Evolutionary conservation across 148 eudicot genomes (phyloP).

Genomic region (Vaccinium macrocarpon): DNA sequence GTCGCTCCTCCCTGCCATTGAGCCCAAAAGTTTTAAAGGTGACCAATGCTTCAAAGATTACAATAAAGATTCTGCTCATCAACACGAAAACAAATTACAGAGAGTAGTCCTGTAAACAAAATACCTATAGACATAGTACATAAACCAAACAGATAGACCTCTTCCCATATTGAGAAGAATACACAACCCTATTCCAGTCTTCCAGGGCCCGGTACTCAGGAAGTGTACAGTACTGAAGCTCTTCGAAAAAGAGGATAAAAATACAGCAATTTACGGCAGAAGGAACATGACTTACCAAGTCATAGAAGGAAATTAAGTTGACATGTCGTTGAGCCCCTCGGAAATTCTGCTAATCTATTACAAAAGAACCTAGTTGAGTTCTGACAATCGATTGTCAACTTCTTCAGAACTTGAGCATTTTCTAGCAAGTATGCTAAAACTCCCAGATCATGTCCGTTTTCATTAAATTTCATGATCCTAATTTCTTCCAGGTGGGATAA

Average conservation of each 20-base stretch:
- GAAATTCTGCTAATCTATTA: background rate
- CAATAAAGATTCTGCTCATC: background rate
- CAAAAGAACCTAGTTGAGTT: background rate
- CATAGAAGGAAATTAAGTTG: background rate
- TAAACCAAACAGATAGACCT: background rate
- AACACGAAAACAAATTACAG: background rate
- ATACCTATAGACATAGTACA: background rate
- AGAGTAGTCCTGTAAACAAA: background rate
- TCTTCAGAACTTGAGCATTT: constrained; percentile 8
- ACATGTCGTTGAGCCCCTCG: constrained; percentile 8
- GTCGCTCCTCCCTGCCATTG: background rate
- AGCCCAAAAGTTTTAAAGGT: background rate
- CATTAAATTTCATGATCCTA: background rate
- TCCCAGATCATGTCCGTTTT: background rate
- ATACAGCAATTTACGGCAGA: background rate
- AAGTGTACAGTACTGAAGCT: background rate
- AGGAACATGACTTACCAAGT: background rate
- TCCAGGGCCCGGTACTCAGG: too few species aligned
- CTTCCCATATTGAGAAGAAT: too few species aligned
- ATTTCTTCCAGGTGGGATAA: background rate
- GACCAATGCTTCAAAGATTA: background rate
- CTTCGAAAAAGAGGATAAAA: background rate
- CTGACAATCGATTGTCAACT: constrained; percentile 5
- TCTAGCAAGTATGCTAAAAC: background rate
- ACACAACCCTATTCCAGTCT: too few species aligned